Evolutionary conservation across 2,329 filamentous ascomycete genomes (phyloP).

Genomic region (Neonectria sp.): DNA sequence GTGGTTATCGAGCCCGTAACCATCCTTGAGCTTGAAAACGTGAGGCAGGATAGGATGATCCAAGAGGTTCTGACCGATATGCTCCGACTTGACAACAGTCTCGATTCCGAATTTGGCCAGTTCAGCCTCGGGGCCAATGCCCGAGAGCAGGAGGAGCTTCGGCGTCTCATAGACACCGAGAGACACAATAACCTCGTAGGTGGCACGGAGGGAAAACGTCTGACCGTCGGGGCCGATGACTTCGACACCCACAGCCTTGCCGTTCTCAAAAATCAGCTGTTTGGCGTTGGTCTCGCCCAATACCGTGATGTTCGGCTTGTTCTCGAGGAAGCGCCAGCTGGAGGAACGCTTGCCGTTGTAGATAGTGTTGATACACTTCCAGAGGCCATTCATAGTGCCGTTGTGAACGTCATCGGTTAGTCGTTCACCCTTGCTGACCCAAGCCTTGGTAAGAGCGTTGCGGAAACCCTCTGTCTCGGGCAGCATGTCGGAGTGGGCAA

Average conservation of each 20-base stretch:
- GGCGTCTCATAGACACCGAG: slow-evolving; percentile 74
- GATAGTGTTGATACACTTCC: slow-evolving; percentile 68
- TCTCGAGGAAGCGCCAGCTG: slow-evolving; percentile 65
- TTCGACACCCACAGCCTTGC: slow-evolving; percentile 61
- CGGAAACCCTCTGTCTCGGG: slow-evolving; percentile 67
- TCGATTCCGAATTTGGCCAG: slow-evolving; percentile 67
- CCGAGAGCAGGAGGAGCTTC: slow-evolving; percentile 75
- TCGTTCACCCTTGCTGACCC: slow-evolving; percentile 66
- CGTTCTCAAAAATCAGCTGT: slow-evolving; percentile 66
- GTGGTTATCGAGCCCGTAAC: slow-evolving; percentile 57
- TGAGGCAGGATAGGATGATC: slow-evolving; percentile 72
- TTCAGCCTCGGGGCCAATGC: slow-evolving; percentile 70
- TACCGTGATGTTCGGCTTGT: slow-evolving; percentile 70
- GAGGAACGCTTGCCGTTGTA: slow-evolving; percentile 69
- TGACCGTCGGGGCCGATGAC: slow-evolving; percentile 57
- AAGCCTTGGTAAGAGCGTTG: slow-evolving; percentile 64
- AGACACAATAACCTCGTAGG: slow-evolving; percentile 63
- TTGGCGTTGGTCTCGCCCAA: slow-evolving; percentile 65
- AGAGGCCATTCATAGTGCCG: slow-evolving; percentile 68
- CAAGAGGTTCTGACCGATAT: slow-evolving; percentile 75
- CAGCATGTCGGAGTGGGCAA: slow-evolving; percentile 69
- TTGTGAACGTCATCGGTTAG: slow-evolving; percentile 70
- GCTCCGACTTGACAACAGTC: slow-evolving; percentile 68
- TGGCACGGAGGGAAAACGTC: slow-evolving; percentile 49
- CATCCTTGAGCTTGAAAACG: slow-evolving; percentile 56